Percentiles rank a stretch among this genome's conserved stretches.
phyloP scores from a whole-genome alignment of 768 basidiomycete genomes.

The Serendipita sp. region DNA sequence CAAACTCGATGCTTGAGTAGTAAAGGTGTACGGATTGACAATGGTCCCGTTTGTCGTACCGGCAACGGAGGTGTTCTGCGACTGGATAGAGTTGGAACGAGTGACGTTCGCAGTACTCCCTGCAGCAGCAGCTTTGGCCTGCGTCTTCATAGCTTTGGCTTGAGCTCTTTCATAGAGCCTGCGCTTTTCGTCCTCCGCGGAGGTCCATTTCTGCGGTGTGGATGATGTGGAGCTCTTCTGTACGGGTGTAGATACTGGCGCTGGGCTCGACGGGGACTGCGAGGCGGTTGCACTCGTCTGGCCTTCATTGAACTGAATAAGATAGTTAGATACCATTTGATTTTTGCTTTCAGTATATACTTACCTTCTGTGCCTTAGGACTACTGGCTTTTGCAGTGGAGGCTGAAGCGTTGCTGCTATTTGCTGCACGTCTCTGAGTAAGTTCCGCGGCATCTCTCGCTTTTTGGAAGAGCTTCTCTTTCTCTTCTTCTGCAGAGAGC shows the following conservation, averaged over 20 bases:
- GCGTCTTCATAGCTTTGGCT: conserved; percentile 38
- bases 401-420: not conserved
- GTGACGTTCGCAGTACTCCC: not conserved
- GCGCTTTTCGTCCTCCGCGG: conserved; percentile 64
- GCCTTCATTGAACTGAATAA: not conserved
- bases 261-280: conserved; percentile 4
- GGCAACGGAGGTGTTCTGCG: not conserved
- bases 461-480: not conserved
- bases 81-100: not conserved
- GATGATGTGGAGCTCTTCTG: conserved; percentile 4
- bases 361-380: conserved; percentile 8
- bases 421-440: not conserved
- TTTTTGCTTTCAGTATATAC: not conserved
- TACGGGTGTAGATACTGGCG: conserved; percentile 2
- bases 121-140: conserved; percentile 1
- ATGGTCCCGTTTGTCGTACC: not conserved
- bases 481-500: conserved; percentile 3
- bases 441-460: not conserved
- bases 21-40: not conserved
- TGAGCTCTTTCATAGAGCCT: conserved; percentile 55
- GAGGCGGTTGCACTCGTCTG: not conserved
- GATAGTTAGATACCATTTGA: not conserved
- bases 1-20: not conserved
- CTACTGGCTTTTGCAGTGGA: conserved; percentile 14
- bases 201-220: conserved; percentile 30